Percentiles rank a stretch among this genome's conserved stretches.
phyloP scores from a whole-genome alignment of 148 eudicot genomes.

The Bassia scoparia region DNA sequence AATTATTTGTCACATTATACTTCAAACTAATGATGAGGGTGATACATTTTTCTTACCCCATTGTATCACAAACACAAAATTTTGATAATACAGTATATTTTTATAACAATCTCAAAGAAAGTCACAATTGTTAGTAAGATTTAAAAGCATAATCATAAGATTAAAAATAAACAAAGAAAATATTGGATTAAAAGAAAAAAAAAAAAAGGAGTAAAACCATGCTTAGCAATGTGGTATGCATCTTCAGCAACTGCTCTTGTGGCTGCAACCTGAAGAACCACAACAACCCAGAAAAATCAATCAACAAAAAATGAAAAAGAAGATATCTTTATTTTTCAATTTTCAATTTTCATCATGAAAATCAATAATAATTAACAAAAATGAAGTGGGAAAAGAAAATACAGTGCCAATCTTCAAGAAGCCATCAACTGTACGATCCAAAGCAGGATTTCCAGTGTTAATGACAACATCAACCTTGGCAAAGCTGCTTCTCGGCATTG shows the following conservation, averaged over 20 bases:
- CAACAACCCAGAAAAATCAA: neutral
- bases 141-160: neutral
- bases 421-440: constrained; percentile 76
- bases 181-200: neutral
- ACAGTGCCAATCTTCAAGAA: constrained; percentile 88
- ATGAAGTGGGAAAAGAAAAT: too few relatives aligned
- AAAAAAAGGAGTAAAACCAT: constrained; percentile 33
- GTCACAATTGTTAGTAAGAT: neutral
- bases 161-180: neutral
- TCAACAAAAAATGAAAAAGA: neutral
- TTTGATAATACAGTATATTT: too few relatives aligned
- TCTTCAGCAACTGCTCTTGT: constrained; percentile 72
- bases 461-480: constrained; percentile 47
- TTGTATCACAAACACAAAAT: too few relatives aligned
- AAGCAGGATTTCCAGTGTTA: constrained; percentile 67
- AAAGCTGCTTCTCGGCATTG: constrained; percentile 61
- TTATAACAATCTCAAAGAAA: neutral
- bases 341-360: too few relatives aligned
- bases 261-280: constrained; percentile 58
- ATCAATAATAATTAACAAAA: neutral
- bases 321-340: too few relatives aligned
- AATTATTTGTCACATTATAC: too few relatives aligned
- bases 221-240: constrained; percentile 43
- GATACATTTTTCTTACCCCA: too few relatives aligned
- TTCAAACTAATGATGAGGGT: too few relatives aligned